phyloP scores from a whole-genome alignment of 202 grass and related monocot species.

The Setaria viridis region DNA sequence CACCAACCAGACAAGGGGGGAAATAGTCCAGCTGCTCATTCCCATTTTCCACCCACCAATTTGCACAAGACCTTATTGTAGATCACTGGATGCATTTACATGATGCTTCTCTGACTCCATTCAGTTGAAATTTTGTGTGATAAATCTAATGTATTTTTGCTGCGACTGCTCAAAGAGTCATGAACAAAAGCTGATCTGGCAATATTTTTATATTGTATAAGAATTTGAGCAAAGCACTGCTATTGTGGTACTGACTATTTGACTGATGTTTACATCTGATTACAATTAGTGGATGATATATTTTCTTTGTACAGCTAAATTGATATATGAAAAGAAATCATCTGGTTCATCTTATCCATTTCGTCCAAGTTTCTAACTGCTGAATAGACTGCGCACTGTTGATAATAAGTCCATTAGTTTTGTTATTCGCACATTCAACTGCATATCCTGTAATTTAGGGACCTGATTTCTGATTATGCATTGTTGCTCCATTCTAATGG shows the following conservation, averaged over 20 bases:
- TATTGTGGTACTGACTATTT: conserved; percentile 13
- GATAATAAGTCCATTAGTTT: conserved; percentile 1
- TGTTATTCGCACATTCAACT: neutral
- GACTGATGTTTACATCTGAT: neutral
- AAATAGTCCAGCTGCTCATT: neutral
- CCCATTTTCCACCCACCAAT: neutral
- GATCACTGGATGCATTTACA: conserved; percentile 16
- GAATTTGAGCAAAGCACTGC: conserved; percentile 11
- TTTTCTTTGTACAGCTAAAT: conserved; percentile 6
- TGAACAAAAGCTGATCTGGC: neutral
- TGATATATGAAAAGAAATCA: neutral
- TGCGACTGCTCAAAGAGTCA: neutral
- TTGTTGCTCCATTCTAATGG: neutral
- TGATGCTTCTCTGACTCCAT: neutral
- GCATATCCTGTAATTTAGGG: neutral
- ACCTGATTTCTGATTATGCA: neutral
- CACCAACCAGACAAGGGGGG: neutral
- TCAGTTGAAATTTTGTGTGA: conserved; percentile 5
- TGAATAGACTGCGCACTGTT: neutral
- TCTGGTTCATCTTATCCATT: neutral
- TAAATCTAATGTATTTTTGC: conserved; percentile 10
- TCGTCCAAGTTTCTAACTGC: conserved; percentile 7
- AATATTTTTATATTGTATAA: neutral
- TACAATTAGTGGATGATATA: neutral
- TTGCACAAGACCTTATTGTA: conserved; percentile 9